Conservation (phyloP, 768 basidiomycete genomes). For the Rubroboletus satanas region DNA sequence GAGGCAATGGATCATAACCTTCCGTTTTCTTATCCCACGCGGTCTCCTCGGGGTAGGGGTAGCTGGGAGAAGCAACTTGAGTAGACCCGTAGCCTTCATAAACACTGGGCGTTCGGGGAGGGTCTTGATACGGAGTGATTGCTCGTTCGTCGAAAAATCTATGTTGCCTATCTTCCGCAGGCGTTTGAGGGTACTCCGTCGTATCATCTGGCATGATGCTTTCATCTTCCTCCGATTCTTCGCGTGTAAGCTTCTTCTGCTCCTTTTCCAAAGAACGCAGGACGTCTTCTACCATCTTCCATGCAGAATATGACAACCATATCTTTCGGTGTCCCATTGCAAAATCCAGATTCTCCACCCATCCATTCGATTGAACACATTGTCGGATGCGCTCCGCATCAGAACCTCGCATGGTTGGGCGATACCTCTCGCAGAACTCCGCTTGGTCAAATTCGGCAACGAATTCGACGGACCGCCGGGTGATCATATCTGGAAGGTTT, state of each 20-base stretch:
- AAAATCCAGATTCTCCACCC: conserved; percentile 54
- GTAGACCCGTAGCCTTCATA: conserved; percentile 24
- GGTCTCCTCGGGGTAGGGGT: conserved; percentile 33
- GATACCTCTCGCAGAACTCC: conserved; percentile 52
- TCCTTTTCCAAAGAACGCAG: conserved; percentile 51
- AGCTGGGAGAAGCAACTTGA: conserved; percentile 22
- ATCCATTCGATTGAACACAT: conserved; percentile 48
- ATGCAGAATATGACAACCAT: conserved; percentile 53
- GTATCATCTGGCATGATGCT: conserved; percentile 39
- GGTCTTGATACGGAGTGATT: conserved; percentile 28
- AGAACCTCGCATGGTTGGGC: conserved; percentile 47
- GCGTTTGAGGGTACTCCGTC: conserved; percentile 38
- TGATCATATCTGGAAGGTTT: conserved; percentile 50
- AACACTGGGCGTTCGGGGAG: conserved; percentile 28
- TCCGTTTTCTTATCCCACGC: conserved; percentile 44
- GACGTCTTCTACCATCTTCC: conserved; percentile 60
- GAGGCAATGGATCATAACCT: conserved; percentile 28
- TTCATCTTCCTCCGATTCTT: conserved; percentile 44
- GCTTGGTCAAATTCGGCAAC: conserved; percentile 45
- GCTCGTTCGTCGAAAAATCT: conserved; percentile 32
- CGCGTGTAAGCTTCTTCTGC: conserved; percentile 37
- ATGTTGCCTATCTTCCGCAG: conserved; percentile 28
- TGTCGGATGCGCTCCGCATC: conserved; percentile 45
- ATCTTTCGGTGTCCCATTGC: conserved; percentile 49
- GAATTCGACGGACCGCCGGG: conserved; percentile 48